Evolutionary conservation across 441 rosid genomes (phyloP), one percentile per base, ranked within the genome.

Genomic region (Manihot esculenta): DNA sequence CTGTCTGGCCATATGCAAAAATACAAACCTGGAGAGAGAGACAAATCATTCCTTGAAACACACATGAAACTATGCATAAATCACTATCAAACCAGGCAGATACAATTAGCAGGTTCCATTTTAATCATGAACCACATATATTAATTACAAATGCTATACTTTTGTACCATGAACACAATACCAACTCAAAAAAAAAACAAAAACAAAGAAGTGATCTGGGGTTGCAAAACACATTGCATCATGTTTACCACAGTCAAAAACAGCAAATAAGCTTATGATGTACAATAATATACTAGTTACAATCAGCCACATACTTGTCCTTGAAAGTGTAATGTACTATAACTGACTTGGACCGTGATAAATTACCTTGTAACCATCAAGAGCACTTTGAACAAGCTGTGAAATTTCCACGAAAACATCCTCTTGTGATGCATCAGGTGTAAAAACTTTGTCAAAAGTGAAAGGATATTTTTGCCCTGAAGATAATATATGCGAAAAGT

Each of bases 1-100:
- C 99, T 20, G 99, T 95, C 73, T 95, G 98, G 41, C 99, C 99
- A 47, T 95, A 95, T 45, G 99, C 99, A 86, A 95, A 95, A 61
- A 95, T 95, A 81, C 98, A 95, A 47, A 95, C 99, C 99, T 95
- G 84, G 62, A 5, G 33, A 60, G 61, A 60, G 41, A 81, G 53
- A 41, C 59, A 21, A 58, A 24, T 45, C 59, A 69, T 70, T 56
- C 24, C 41, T 33, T 51, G 56, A 71, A 6, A 13, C 50, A 57
- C 14, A 20, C 7, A 14, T 26, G 20, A 27, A 2, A 3, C 17
- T 15, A 24, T 13, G 1, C 33, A 23, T 57, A 57, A 57, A 57
- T 57, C 20, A 57, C 11, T 57, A 38, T 24, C 17, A 27, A 23
- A 3, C 45, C 21, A 10, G 61, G 60, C n/a, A 18, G 27, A 51